Base-by-base conservation (phyloP, 208 protist genomes). In the Acanthamoeba culbertsoni region DNA sequence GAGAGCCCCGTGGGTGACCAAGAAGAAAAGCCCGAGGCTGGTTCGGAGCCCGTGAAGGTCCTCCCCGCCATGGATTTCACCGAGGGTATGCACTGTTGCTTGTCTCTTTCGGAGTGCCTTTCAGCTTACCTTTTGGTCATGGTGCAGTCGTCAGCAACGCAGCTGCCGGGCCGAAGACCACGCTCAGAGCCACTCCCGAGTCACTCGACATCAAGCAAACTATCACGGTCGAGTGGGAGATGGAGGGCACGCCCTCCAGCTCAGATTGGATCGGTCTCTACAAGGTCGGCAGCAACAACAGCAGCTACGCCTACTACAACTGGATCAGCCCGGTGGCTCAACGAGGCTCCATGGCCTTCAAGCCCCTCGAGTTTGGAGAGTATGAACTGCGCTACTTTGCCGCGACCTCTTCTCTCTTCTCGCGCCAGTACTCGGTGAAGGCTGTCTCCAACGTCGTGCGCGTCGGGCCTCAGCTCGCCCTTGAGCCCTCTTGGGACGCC, bases 301-400 rank as follows among this genome's bases (percentile, higher is more conserved):
- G 45, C 28, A 55, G 62, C 86, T 91, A 91, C 62, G 35, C 31
- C 28, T 14, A 31, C 37, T 91, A 75, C 26, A 73, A 91, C 86
- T 91, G 86, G 86, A 75, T 91, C 59, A 45, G 57, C 53, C 26
- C 35, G 59, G 43, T 31, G 37, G 57, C 23, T 23, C 4, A 45
- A 10, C 8, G 45, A 57, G 86, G 86, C 86, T 37, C 57, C 16
- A 75, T 92, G n/a, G 51, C 40, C 35, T 75, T 92, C 59, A 65
- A 14, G 1, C 42, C 86, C 8, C 26, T 31, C 31, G 40, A 68
- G 59, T 73, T 92, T 73, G 86, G 86, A 37, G 57, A 57, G 23
- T 92, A 92, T 28, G 86, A 75, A 40, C 46, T 92, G 16, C 55
- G 86, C 86, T 92, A 92, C 59, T 92, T 92, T n/a, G n/a, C 86